These are phyloP conservation scores for Nakazawaea molendinolei DNA, from an alignment of 805 yeast genomes.

Conservation along the genomic window DNA sequence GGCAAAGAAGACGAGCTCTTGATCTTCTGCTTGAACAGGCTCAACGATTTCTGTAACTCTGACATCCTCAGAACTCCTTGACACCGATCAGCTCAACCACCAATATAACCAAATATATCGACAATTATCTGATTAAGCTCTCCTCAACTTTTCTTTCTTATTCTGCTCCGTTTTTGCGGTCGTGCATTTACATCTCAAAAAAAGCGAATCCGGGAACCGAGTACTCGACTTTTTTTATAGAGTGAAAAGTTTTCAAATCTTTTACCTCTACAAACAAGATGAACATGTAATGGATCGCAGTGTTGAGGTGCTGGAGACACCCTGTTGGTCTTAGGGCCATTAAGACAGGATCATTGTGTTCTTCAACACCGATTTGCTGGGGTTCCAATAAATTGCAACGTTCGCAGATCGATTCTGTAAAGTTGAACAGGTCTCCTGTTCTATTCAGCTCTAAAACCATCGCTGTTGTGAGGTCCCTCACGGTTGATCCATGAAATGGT, in stretches of 20 bases:
- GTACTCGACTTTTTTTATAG: too few species aligned
- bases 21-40: slow-evolving; percentile 57
- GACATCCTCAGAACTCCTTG: slow-evolving; percentile 1
- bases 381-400: too few species aligned
- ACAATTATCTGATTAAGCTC: too few species aligned
- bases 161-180: too few species aligned
- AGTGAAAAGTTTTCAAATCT: too few species aligned
- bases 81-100: neutral
- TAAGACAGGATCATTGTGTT: neutral
- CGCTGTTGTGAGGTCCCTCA: slow-evolving; percentile 91
- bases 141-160: too few species aligned
- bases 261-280: too few species aligned
- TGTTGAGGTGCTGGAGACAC: too few species aligned
- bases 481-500: slow-evolving; percentile 88
- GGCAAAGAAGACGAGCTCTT: slow-evolving; percentile 40
- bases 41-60: slow-evolving; percentile 31
- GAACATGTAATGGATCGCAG: too few species aligned
- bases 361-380: neutral
- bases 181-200: too few species aligned
- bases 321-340: too few species aligned
- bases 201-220: neutral
- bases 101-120: slow-evolving; percentile 1
- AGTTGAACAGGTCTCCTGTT: too few species aligned
- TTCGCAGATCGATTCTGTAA: slow-evolving; percentile 17
- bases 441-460: slow-evolving; percentile 89